A percentile compares a stretch with the other conserved stretches of the same genome.
Evolutionary conservation across 495 filamentous ascomycete species (phyloP).

Genomic region (Astrocystis sublimbata): DNA sequence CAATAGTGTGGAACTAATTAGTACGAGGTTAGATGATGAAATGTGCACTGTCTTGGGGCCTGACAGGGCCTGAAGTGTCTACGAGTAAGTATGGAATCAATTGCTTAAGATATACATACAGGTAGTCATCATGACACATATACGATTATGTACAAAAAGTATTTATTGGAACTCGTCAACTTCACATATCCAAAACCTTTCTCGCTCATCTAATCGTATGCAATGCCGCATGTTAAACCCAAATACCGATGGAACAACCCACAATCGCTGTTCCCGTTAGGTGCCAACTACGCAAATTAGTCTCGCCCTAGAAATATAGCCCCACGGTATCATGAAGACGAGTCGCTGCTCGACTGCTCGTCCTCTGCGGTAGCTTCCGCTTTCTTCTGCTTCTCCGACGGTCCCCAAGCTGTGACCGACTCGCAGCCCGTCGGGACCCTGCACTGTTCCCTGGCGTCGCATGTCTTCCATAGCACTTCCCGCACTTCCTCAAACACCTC

Average conservation of each 20-base stretch:
- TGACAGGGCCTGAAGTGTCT: too few species aligned
- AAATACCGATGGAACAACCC: not conserved
- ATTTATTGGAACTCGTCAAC: not conserved
- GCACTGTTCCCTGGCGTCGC: conserved; percentile 56
- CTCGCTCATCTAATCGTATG: not conserved
- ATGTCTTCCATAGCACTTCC: conserved; percentile 80
- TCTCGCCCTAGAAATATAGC: conserved; percentile 4
- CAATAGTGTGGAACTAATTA: too few species aligned
- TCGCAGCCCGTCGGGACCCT: conserved; percentile 66
- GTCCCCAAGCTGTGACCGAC: conserved; percentile 40
- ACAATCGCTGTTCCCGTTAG: not conserved
- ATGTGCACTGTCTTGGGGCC: too few species aligned
- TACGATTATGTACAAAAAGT: not conserved
- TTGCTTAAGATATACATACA: too few species aligned
- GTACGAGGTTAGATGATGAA: too few species aligned
- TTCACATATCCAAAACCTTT: not conserved
- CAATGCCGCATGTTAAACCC: not conserved
- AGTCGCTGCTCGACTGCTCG: conserved; percentile 38
- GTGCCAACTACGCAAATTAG: not conserved
- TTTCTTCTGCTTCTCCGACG: conserved; percentile 12
- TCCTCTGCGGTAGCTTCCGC: too few species aligned
- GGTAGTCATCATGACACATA: too few species aligned
- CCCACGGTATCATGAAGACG: conserved; percentile 14
- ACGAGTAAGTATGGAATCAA: too few species aligned
- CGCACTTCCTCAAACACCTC: conserved; percentile 80